phyloP scores from a whole-genome alignment of 805 yeast species.

The Starmera dryadoides region DNA sequence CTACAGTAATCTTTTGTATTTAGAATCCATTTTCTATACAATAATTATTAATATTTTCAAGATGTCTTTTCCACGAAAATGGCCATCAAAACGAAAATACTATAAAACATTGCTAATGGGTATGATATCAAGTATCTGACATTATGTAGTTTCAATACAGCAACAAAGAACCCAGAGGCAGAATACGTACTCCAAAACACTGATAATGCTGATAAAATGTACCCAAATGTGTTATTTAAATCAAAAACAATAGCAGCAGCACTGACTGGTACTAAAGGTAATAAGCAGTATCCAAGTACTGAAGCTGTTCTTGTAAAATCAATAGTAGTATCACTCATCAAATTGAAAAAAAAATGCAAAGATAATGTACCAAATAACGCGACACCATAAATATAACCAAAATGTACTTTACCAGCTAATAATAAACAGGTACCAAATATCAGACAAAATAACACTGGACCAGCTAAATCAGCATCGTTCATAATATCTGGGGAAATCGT shows the following conservation, averaged over 20 bases:
- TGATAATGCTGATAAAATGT: conserved; percentile 54
- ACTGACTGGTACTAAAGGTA: conserved; percentile 79
- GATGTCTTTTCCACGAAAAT: conserved; percentile 49
- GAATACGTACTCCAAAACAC: conserved; percentile 90
- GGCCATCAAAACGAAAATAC: conserved; percentile 93
- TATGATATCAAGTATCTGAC: conserved; percentile 90
- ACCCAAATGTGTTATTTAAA: conserved; percentile 72
- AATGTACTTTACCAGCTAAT: conserved; percentile 89
- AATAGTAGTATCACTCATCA: conserved; percentile 64
- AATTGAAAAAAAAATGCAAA: conserved; percentile 74
- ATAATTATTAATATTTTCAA: too few relatives aligned
- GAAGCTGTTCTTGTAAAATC: conserved; percentile 73
- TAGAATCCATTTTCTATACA: too few relatives aligned
- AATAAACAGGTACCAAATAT: conserved; percentile 78
- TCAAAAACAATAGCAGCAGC: conserved; percentile 54
- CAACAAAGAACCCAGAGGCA: conserved; percentile 87
- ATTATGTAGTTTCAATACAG: conserved; percentile 73
- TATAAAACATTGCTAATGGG: conserved; percentile 85
- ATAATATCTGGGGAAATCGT: conserved; percentile 64
- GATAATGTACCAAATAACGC: conserved; percentile 87
- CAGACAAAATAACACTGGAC: conserved; percentile 85
- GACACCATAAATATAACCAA: conserved; percentile 95
- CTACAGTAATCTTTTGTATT: too few relatives aligned
- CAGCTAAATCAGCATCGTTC: conserved; percentile 90
- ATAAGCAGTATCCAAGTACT: conserved; percentile 86